Evolutionary conservation across 805 yeast species (phyloP).

Genomic region (Priceomyces medius): DNA sequence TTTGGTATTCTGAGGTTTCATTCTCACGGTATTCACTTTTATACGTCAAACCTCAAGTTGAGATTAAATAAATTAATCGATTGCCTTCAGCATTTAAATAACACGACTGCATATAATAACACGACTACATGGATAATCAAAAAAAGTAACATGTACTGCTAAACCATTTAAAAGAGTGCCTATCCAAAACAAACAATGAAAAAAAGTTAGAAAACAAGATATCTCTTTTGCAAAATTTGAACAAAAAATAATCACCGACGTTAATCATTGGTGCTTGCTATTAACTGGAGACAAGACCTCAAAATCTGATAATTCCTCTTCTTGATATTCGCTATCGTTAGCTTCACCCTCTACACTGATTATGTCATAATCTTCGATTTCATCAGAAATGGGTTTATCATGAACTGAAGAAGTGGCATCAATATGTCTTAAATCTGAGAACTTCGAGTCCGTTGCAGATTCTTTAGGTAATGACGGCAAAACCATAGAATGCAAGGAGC

Average conservation of each 20-base stretch:
- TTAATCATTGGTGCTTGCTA: slow-evolving; percentile 7
- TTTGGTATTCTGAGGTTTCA: slow-evolving; percentile 11
- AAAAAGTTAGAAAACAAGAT: background rate
- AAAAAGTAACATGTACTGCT: background rate
- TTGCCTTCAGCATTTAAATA: no score
- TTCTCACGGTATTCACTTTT: background rate
- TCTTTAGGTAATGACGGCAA: slow-evolving; percentile 32
- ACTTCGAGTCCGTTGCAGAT: slow-evolving; percentile 13
- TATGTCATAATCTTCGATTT: slow-evolving; percentile 29
- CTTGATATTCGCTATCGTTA: slow-evolving; percentile 27
- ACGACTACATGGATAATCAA: background rate
- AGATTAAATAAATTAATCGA: no score
- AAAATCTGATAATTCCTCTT: slow-evolving; percentile 31
- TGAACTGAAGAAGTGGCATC: slow-evolving; percentile 19
- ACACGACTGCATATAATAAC: background rate
- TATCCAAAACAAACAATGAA: background rate
- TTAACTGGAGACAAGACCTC: slow-evolving; percentile 33
- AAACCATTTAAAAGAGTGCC: background rate
- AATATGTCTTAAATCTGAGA: slow-evolving; percentile 17
- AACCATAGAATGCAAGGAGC: slow-evolving; percentile 28
- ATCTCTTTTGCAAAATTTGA: no score
- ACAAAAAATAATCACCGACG: background rate
- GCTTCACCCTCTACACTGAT: slow-evolving; percentile 30
- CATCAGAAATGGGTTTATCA: slow-evolving; percentile 8
- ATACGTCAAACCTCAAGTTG: no score